Percentiles rank a stretch among this genome's conserved stretches.
These are phyloP conservation scores for Purshia tridentata DNA, from an alignment of 306 rosid genomes.

Conservation along the genomic window DNA sequence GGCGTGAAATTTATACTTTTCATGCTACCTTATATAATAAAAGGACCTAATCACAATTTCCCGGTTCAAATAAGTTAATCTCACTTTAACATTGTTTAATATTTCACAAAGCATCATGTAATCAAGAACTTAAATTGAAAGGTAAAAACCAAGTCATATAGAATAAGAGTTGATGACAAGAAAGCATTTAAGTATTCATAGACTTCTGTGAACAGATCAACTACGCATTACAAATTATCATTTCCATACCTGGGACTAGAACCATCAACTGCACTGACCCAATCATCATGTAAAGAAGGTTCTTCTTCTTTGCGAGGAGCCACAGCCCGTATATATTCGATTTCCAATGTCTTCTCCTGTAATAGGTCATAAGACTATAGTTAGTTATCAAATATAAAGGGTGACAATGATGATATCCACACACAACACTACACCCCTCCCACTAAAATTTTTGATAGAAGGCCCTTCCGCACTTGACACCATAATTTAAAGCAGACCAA, in stretches of 20 bases:
- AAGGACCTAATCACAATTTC: neutral
- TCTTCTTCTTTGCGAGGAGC: slow-evolving; percentile 85
- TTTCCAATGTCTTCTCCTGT: slow-evolving; percentile 82
- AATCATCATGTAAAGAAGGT: slow-evolving; percentile 84
- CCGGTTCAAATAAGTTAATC: neutral
- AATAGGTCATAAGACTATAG: neutral
- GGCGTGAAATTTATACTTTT: neutral
- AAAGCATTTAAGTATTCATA: neutral
- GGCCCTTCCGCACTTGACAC: neutral
- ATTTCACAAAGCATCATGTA: neutral
- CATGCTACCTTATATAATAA: neutral
- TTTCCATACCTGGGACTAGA: slow-evolving; percentile 68
- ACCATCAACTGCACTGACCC: slow-evolving; percentile 97
- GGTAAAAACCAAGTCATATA: neutral
- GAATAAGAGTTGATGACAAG: neutral
- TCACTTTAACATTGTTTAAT: neutral
- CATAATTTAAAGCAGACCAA: neutral
- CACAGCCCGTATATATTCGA: slow-evolving; percentile 68
- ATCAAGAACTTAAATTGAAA: neutral
- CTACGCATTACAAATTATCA: neutral
- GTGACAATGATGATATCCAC: neutral
- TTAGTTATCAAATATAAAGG: slow-evolving; percentile 6
- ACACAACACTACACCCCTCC: too few relatives aligned
- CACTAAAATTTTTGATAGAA: neutral
- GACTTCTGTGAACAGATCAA: neutral